A percentile compares a stretch with the other conserved stretches of the same genome.
Conservation (phyloP, 2,329 filamentous ascomycete species). For the Penicillium paneum region DNA sequence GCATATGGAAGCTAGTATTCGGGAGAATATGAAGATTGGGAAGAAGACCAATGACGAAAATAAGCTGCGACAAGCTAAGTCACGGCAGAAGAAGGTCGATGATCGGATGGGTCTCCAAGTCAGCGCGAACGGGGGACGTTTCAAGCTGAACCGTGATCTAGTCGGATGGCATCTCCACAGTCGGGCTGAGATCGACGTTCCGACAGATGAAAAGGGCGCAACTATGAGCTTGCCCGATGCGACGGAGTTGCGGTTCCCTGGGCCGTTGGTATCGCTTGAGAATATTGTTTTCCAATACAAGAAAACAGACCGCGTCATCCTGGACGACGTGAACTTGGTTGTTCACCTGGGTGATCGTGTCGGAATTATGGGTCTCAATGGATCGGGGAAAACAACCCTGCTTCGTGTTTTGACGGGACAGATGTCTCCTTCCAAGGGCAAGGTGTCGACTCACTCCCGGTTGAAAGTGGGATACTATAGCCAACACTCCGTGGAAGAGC, state of each 20-base stretch:
- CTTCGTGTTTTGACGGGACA: slow-evolving; percentile 66
- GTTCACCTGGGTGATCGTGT: slow-evolving; percentile 71
- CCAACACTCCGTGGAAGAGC: slow-evolving; percentile 70
- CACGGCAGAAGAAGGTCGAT: slow-evolving; percentile 78
- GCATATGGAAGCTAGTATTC: slow-evolving; percentile 75
- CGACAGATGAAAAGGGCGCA: slow-evolving; percentile 58
- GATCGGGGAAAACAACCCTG: slow-evolving; percentile 76
- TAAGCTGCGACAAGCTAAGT: slow-evolving; percentile 80
- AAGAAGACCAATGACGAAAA: slow-evolving; percentile 78
- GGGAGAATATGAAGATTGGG: slow-evolving; percentile 69
- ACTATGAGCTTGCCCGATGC: slow-evolving; percentile 60
- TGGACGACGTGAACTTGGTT: slow-evolving; percentile 65
- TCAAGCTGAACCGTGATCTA: slow-evolving; percentile 76
- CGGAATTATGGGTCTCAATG: slow-evolving; percentile 75
- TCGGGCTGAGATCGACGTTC: slow-evolving; percentile 69
- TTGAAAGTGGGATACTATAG: slow-evolving; percentile 73
- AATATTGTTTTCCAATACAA: slow-evolving; percentile 65
- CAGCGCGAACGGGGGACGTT: slow-evolving; percentile 66
- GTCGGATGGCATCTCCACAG: slow-evolving; percentile 58
- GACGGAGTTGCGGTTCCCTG: slow-evolving; percentile 69
- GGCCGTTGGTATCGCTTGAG: slow-evolving; percentile 69
- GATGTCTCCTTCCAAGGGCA: slow-evolving; percentile 58
- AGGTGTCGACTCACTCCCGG: slow-evolving; percentile 63
- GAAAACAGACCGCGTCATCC: slow-evolving; percentile 43
- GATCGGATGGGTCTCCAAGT: slow-evolving; percentile 76